phyloP scores from a whole-genome alignment of 2,329 filamentous ascomycete species.

The Blumeria hordei region DNA sequence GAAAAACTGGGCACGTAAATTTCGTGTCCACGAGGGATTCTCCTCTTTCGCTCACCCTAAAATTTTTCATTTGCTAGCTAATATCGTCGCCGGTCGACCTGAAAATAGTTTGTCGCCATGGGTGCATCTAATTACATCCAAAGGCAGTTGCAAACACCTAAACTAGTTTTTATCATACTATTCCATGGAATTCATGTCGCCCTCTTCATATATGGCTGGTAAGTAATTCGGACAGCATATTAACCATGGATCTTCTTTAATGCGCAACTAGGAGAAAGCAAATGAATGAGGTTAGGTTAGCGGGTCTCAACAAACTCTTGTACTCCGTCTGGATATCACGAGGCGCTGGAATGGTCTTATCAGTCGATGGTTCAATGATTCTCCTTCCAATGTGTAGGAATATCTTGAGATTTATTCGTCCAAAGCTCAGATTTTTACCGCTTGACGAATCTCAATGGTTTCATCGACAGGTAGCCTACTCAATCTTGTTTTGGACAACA shows the following conservation, averaged over 20 bases:
- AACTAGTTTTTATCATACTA: slow-evolving; percentile 55
- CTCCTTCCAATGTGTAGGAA: slow-evolving; percentile 88
- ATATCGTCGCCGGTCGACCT: not conserved
- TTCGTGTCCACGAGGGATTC: not conserved
- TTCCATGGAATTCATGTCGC: slow-evolving; percentile 62
- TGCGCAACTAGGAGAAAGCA: slow-evolving; percentile 48
- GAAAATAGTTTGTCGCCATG: not conserved
- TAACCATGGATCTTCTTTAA: slow-evolving; percentile 9
- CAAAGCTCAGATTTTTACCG: slow-evolving; percentile 68
- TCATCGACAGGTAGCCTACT: slow-evolving; percentile 81
- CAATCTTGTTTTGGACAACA: slow-evolving; percentile 59
- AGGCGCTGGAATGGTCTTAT: slow-evolving; percentile 70
- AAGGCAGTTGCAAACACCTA: slow-evolving; percentile 44
- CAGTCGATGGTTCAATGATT: slow-evolving; percentile 68
- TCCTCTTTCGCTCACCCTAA: not conserved
- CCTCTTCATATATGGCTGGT: slow-evolving; percentile 75
- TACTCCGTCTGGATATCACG: slow-evolving; percentile 93
- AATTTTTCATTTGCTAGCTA: not conserved
- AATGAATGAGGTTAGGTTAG: slow-evolving; percentile 38
- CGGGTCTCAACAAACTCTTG: slow-evolving; percentile 52
- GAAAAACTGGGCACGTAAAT: not conserved
- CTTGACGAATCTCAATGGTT: slow-evolving; percentile 97
- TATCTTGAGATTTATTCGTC: slow-evolving; percentile 58
- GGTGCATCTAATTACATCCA: slow-evolving; percentile 15
- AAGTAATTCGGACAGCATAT: slow-evolving; percentile 16